A percentile compares a stretch with the other conserved stretches of the same genome.
Evolutionary conservation across 2,329 filamentous ascomycete species (phyloP).

Genomic region (Apiospora koreana): DNA sequence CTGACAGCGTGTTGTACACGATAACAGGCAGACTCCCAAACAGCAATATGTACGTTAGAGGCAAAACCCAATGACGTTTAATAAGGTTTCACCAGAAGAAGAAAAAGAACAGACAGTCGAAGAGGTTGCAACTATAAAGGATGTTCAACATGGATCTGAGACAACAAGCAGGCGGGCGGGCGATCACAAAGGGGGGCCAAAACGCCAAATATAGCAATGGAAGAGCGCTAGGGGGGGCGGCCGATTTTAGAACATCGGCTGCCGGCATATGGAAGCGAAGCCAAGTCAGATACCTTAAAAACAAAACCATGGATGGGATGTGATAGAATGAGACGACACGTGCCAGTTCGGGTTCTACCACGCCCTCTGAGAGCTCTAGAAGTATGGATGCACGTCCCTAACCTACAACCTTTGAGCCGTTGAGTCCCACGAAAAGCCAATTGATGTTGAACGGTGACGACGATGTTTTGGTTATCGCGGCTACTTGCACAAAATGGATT

Average conservation of each 20-base stretch:
- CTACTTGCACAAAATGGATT: constrained; percentile 1
- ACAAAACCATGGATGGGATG: not conserved
- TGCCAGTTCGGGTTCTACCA: not conserved
- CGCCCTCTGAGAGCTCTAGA: not conserved
- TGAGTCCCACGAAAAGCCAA: not conserved
- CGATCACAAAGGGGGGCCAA: not conserved
- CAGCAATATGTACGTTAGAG: not conserved
- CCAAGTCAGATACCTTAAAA: not conserved
- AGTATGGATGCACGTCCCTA: not conserved
- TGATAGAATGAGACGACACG: not conserved
- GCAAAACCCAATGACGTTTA: not conserved
- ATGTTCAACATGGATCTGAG: constrained; percentile 9
- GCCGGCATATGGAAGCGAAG: not conserved
- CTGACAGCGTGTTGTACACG: not conserved
- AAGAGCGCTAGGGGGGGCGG: not conserved
- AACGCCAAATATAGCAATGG: not conserved
- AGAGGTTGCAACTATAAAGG: constrained; percentile 5
- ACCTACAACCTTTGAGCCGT: not conserved
- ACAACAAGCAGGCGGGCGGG: not conserved
- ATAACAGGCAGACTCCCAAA: not conserved
- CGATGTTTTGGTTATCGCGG: not conserved
- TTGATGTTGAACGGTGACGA: not conserved
- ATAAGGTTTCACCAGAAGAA: not conserved
- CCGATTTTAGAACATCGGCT: constrained; percentile 6
- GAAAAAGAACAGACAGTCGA: not conserved